Conservation (phyloP, 768 basidiomycete genomes). For the Hydnomerulius pinastri region DNA sequence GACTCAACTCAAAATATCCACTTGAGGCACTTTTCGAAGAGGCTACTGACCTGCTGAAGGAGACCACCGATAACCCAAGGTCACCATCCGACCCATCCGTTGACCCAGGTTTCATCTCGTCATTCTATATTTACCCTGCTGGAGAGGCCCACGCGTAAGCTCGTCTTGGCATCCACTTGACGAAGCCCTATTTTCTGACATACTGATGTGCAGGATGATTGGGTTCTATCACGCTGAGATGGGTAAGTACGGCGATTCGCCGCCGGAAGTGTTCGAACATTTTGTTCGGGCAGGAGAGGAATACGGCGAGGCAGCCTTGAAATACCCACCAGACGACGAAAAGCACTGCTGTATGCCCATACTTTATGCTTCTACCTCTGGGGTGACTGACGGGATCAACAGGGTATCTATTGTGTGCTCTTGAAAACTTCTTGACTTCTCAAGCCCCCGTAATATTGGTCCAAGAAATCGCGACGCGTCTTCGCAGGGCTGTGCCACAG, state of each 20-base stretch:
- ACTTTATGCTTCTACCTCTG: not conserved
- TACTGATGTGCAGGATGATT: not conserved
- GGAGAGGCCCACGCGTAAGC: conserved; percentile 19
- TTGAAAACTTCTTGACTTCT: not conserved
- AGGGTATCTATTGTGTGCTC: conserved; percentile 1
- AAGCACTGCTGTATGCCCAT: conserved; percentile 10
- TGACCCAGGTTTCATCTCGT: conserved; percentile 17
- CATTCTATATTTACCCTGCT: conserved; percentile 16
- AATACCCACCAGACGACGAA: conserved; percentile 22
- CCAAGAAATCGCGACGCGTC: not conserved
- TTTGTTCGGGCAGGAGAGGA: not conserved
- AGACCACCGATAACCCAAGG: not conserved
- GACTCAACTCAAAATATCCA: conserved; percentile 6
- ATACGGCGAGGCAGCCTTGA: conserved; percentile 14
- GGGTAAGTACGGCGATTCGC: too few relatives aligned
- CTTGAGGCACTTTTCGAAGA: conserved; percentile 17
- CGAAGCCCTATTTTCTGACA: not conserved
- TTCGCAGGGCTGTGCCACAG: conserved; percentile 6
- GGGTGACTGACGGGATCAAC: not conserved
- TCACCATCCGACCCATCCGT: not conserved
- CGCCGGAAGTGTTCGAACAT: not conserved
- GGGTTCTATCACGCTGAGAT: conserved; percentile 4
- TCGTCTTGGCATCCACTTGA: too few relatives aligned
- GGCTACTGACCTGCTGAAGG: conserved; percentile 18
- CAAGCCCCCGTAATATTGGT: not conserved